These are phyloP conservation scores for Cyathus olla DNA, from an alignment of 1,284 basidiomycete genomes.

Conservation along the genomic window DNA sequence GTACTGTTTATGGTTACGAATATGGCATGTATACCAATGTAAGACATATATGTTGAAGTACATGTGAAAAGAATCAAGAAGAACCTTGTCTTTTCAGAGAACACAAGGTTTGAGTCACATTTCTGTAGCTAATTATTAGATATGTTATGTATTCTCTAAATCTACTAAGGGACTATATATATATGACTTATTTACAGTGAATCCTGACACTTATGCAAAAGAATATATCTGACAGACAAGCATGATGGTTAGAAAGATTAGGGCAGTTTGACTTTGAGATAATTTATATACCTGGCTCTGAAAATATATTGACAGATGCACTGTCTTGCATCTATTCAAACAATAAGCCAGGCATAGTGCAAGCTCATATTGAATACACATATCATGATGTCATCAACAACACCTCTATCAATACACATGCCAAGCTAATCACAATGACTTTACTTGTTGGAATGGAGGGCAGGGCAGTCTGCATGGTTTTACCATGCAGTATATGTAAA, in stretches of 20 bases:
- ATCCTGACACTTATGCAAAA: constrained; percentile 42
- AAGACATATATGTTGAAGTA: too few relatives aligned
- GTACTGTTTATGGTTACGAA: too few relatives aligned
- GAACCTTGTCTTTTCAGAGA: too few relatives aligned
- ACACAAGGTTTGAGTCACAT: too few relatives aligned
- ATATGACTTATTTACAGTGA: too few relatives aligned
- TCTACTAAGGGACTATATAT: too few relatives aligned
- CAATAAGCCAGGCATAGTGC: constrained; percentile 27
- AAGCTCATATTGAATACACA: constrained; percentile 25
- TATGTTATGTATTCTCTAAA: too few relatives aligned
- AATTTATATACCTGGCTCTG: constrained; percentile 35
- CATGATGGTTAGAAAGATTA: constrained; percentile 49
- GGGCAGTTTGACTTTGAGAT: constrained; percentile 39
- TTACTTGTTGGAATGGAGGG: constrained; percentile 21
- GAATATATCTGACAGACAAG: constrained; percentile 42
- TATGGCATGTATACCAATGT: too few relatives aligned
- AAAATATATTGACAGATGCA: constrained; percentile 44
- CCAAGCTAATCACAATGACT: constrained; percentile 10
- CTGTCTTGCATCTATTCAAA: constrained; percentile 38
- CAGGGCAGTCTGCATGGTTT: not conserved
- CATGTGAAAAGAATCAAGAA: too few relatives aligned
- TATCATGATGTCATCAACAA: constrained; percentile 23
- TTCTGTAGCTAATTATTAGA: too few relatives aligned
- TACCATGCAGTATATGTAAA: not conserved
- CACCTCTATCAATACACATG: constrained; percentile 9